These are phyloP conservation scores for Boletellus sp. DNA, from an alignment of 768 basidiomycete species.

Conservation along the genomic window DNA sequence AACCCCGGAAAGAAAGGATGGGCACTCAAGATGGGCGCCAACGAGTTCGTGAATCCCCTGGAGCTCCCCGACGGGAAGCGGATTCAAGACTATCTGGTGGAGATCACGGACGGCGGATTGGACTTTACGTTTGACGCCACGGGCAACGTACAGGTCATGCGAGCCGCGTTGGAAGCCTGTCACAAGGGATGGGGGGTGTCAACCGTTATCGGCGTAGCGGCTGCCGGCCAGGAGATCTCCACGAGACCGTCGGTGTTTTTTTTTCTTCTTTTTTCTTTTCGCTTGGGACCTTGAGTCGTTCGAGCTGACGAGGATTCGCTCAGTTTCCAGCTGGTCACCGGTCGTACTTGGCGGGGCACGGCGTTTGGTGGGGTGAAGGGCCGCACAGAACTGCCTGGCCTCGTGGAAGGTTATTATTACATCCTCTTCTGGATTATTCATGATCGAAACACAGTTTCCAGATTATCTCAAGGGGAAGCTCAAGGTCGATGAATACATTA, in stretches of 20 bases:
- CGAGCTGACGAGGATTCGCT: constrained; percentile 1
- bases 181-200: constrained; percentile 99
- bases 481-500: constrained; percentile 95
- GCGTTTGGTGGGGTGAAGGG: constrained; percentile 99
- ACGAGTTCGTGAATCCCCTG: constrained; percentile 87
- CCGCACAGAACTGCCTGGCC: constrained; percentile 88
- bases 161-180: constrained; percentile 94
- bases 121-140: constrained; percentile 98
- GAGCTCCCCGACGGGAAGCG: constrained; percentile 70
- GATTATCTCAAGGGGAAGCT: constrained; percentile 81
- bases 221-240: constrained; percentile 92
- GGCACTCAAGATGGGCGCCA: constrained; percentile 92
- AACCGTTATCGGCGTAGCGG: constrained; percentile 94
- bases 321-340: constrained; percentile 71
- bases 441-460: constrained; percentile 25
- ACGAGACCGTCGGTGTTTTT: constrained; percentile 70
- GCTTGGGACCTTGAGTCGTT: background rate
- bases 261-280: no score
- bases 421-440: constrained; percentile 1
- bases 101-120: constrained; percentile 93
- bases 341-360: constrained; percentile 89
- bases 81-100: constrained; percentile 86
- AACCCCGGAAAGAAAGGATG: constrained; percentile 83
- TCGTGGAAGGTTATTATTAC: constrained; percentile 89
- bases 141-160: constrained; percentile 94